Evolutionary conservation across 106 monocot species (phyloP).

Genomic region (Iris macrosiphon): DNA sequence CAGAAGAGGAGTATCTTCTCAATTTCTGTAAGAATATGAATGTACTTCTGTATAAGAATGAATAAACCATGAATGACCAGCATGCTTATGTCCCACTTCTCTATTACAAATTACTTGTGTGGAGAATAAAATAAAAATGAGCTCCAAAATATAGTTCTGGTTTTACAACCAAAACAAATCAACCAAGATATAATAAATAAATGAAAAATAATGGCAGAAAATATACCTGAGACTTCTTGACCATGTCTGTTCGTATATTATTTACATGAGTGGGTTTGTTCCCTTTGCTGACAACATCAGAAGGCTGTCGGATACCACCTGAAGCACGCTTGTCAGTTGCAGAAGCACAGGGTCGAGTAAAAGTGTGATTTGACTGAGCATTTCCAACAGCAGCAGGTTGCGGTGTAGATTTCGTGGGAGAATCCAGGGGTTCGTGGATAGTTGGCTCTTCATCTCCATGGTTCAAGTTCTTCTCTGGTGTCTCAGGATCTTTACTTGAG

Average conservation of each 20-base stretch:
- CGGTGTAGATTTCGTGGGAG: constrained; percentile 3
- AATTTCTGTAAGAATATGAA: too few species aligned
- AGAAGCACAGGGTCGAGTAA: constrained; percentile 30
- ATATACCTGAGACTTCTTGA: constrained; percentile 18
- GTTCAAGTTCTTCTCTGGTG: constrained; percentile 9
- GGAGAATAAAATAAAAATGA: too few species aligned
- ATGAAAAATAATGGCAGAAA: background rate
- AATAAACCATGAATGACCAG: too few species aligned
- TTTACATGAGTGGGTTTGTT: constrained; percentile 10
- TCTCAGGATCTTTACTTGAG: constrained; percentile 17
- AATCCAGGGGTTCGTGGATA: constrained; percentile 4
- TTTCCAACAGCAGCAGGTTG: constrained; percentile 10
- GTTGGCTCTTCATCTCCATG: constrained; percentile 7
- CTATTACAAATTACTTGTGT: too few species aligned
- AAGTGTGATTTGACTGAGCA: constrained; percentile 14
- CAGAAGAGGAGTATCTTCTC: too few species aligned
- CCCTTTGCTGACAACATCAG: constrained; percentile 18
- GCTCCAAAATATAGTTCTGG: too few species aligned
- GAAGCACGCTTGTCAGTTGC: constrained; percentile 33
- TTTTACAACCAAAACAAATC: background rate
- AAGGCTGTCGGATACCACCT: constrained; percentile 3
- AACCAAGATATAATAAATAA: background rate
- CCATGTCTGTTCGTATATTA: constrained; percentile 5
- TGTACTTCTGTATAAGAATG: too few species aligned
- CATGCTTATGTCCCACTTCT: too few species aligned